Evolutionary conservation across 2,329 filamentous ascomycete genomes (phyloP).

Genomic region (Celoporthe dispersa): DNA sequence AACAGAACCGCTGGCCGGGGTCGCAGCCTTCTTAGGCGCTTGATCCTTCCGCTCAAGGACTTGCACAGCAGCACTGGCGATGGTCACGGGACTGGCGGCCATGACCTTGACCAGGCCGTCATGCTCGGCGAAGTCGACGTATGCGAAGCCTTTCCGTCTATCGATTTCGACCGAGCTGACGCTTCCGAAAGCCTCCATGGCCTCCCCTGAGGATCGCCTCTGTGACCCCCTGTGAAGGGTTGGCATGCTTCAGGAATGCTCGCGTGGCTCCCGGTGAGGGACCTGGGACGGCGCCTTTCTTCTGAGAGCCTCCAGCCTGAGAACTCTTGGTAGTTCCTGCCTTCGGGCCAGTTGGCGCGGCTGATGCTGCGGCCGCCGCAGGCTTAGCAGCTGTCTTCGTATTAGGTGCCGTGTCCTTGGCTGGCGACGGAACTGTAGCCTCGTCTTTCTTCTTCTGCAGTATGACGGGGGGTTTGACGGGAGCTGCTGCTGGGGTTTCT

Average conservation of each 20-base stretch:
- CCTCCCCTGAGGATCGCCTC: constrained; percentile 76
- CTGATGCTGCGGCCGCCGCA: constrained; percentile 33
- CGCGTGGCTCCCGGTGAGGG: constrained; percentile 56
- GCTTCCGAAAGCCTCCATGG: constrained; percentile 73
- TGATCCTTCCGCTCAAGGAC: constrained; percentile 80
- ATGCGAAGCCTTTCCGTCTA: constrained; percentile 92
- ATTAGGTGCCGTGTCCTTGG: constrained; percentile 32
- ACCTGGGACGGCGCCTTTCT: constrained; percentile 37
- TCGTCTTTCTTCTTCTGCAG: constrained; percentile 45
- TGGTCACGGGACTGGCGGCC: constrained; percentile 76
- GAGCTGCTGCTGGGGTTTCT: constrained; percentile 35
- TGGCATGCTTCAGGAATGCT: constrained; percentile 81
- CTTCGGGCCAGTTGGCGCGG: constrained; percentile 35
- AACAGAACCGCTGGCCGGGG: constrained; percentile 12
- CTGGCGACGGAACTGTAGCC: constrained; percentile 32
- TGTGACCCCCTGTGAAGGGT: constrained; percentile 89
- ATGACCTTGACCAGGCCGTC: constrained; percentile 78
- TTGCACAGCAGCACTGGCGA: constrained; percentile 85
- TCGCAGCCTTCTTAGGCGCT: constrained; percentile 37
- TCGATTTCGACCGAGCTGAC: constrained; percentile 88
- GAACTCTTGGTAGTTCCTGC: constrained; percentile 29
- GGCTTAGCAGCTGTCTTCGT: constrained; percentile 32
- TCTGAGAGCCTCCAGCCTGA: constrained; percentile 32
- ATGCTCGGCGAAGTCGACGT: constrained; percentile 82
- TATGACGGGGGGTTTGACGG: constrained; percentile 41